Conservation (phyloP, 1,139 yeast species). For the Saccharomyces hybrid region DNA sequence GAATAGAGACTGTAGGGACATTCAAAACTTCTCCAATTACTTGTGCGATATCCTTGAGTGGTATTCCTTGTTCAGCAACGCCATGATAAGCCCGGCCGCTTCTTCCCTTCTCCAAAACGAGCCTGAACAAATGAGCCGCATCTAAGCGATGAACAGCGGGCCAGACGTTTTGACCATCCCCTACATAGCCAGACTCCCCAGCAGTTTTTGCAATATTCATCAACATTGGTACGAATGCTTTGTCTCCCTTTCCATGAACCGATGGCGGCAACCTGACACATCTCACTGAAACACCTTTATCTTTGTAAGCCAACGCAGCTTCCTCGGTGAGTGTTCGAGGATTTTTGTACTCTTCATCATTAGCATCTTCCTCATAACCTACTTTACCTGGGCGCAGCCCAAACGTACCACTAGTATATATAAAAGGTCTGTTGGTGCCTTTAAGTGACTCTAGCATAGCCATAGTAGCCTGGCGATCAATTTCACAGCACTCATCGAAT, state of each 20-base stretch:
- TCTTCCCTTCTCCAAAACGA: constrained; percentile 18
- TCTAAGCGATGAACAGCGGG: constrained; percentile 30
- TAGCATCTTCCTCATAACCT: constrained; percentile 1
- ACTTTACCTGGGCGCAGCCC: constrained; percentile 7
- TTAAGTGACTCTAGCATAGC: constrained; percentile 24
- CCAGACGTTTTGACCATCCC: constrained; percentile 30
- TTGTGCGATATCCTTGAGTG: constrained; percentile 22
- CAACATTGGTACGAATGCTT: constrained; percentile 15
- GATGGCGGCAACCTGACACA: constrained; percentile 28
- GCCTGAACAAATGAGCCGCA: constrained; percentile 26
- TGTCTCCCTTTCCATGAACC: constrained; percentile 29
- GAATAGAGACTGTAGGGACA: constrained; percentile 13
- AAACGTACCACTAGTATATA: constrained; percentile 16
- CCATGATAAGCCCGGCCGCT: constrained; percentile 18
- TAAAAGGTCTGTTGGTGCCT: constrained; percentile 24
- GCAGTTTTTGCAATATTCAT: constrained; percentile 10
- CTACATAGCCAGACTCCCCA: constrained; percentile 22
- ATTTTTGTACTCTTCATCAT: neutral
- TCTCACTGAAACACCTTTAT: constrained; percentile 22
- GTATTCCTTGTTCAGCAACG: constrained; percentile 21
- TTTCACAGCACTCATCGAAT: constrained; percentile 9
- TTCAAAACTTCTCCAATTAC: constrained; percentile 19
- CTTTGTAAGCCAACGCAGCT: constrained; percentile 10
- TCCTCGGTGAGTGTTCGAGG: constrained; percentile 8
- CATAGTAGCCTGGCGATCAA: constrained; percentile 22